phyloP scores from a whole-genome alignment of 1,284 basidiomycete genomes.

The Tremellales sp. region DNA sequence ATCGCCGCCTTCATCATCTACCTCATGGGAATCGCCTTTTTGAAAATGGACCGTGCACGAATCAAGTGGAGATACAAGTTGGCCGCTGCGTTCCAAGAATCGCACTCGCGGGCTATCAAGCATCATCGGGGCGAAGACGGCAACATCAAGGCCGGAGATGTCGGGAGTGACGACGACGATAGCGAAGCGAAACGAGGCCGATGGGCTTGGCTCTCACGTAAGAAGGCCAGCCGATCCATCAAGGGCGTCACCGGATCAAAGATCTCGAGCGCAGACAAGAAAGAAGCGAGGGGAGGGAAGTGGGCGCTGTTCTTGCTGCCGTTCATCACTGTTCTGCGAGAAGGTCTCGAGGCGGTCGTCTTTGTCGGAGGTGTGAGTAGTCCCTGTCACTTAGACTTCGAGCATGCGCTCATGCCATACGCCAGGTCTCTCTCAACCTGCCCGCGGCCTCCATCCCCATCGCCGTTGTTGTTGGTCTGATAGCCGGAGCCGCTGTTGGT shows the following conservation, averaged over 20 bases:
- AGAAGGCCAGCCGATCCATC: too few species aligned
- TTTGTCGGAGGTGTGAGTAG: constrained; percentile 77
- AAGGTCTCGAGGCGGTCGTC: constrained; percentile 88
- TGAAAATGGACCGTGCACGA: constrained; percentile 62
- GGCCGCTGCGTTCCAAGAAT: constrained; percentile 65
- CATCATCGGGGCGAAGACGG: constrained; percentile 1
- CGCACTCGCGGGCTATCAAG: constrained; percentile 16
- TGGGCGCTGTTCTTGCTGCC: constrained; percentile 86
- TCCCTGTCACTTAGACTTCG: neutral
- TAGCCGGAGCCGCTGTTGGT: constrained; percentile 65
- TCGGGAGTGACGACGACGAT: constrained; percentile 9
- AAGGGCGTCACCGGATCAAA: constrained; percentile 5
- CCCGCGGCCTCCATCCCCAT: constrained; percentile 80
- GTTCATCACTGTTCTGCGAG: constrained; percentile 76
- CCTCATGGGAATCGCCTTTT: constrained; percentile 72
- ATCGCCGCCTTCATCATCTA: constrained; percentile 80
- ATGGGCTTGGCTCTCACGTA: too few species aligned
- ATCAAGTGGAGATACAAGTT: constrained; percentile 88
- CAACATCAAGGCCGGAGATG: constrained; percentile 3
- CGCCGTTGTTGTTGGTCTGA: constrained; percentile 75
- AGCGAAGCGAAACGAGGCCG: too few species aligned
- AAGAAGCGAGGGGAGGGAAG: constrained; percentile 55
- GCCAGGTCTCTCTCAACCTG: constrained; percentile 68
- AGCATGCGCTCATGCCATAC: neutral
- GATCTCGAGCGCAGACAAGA: constrained; percentile 51